Percentiles rank a stretch among this genome's conserved stretches.
These are phyloP conservation scores for Neurospora sp. DNA, from an alignment of 495 filamentous ascomycete genomes.

Conservation along the genomic window DNA sequence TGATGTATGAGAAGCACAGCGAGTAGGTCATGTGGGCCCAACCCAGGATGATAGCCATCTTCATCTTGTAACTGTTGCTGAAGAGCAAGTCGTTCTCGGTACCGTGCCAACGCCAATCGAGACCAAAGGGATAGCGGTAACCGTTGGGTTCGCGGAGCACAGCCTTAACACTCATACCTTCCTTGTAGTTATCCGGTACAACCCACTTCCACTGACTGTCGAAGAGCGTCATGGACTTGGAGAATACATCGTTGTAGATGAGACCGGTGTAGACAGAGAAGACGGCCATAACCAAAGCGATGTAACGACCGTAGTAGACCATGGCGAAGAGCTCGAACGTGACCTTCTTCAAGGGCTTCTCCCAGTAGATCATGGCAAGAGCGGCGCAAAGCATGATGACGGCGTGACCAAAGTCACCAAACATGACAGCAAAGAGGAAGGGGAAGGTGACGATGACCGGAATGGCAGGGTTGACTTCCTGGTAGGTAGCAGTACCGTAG, in stretches of 20 bases:
- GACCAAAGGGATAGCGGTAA: conserved; percentile 87
- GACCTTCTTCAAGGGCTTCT: conserved; percentile 82
- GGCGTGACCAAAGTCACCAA: conserved; percentile 92
- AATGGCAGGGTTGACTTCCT: conserved; percentile 91
- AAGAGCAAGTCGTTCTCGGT: conserved; percentile 91
- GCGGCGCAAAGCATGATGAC: conserved; percentile 73
- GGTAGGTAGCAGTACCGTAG: conserved; percentile 94
- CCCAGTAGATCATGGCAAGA: conserved; percentile 86
- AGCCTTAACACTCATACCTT: conserved; percentile 50
- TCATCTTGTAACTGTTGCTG: conserved; percentile 99
- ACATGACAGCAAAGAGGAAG: conserved; percentile 99
- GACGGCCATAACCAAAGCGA: conserved; percentile 94
- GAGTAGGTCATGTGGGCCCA: conserved; percentile 99
- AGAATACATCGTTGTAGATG: conserved; percentile 98
- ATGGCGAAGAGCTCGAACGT: conserved; percentile 91
- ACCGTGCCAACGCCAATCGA: conserved; percentile 96
- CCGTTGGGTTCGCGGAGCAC: conserved; percentile 40
- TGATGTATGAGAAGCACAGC: conserved; percentile 83
- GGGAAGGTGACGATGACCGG: conserved; percentile 95
- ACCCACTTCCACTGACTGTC: conserved; percentile 70
- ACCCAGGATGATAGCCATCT: conserved; percentile 90
- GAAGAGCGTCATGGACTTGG: conserved; percentile 79
- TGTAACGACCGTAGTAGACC: conserved; percentile 97
- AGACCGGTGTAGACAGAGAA: conserved; percentile 96
- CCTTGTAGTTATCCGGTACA: conserved; percentile 59